These are phyloP conservation scores for Magnolia kwangsiensis DNA, from an alignment of 164 flowering plant species.

Conservation along the genomic window DNA sequence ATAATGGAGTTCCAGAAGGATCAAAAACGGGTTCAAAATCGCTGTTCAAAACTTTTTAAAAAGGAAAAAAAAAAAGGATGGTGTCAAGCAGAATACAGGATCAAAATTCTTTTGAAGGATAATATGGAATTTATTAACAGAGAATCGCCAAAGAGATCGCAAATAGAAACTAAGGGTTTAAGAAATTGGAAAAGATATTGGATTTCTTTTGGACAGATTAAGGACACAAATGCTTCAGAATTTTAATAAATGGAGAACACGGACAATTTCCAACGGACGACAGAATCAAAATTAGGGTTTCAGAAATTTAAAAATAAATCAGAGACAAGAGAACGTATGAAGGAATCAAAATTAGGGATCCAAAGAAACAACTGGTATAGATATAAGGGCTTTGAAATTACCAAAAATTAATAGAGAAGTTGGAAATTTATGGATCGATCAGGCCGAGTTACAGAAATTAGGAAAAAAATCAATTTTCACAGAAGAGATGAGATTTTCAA, in stretches of 20 bases:
- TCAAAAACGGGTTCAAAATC: neutral
- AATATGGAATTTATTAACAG: neutral
- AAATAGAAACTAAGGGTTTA: neutral
- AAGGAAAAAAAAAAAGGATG: neutral
- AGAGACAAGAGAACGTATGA: neutral
- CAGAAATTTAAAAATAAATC: neutral
- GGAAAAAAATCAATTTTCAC: neutral
- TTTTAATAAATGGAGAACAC: neutral
- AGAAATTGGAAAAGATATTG: neutral
- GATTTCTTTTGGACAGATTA: neutral
- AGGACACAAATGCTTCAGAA: neutral
- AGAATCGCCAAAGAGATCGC: neutral
- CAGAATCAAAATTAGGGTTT: neutral
- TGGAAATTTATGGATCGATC: neutral
- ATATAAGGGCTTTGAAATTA: neutral
- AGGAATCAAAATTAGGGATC: slow-evolving; percentile 9
- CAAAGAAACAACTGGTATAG: neutral
- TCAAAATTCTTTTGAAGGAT: neutral
- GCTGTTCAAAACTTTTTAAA: neutral
- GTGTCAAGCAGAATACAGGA: neutral
- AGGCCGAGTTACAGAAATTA: neutral
- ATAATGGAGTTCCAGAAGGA: neutral
- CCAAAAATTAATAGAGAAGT: neutral
- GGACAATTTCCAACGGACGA: neutral
- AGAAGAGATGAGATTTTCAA: neutral